These are phyloP conservation scores for Pythium brassicae DNA, from an alignment of 352 stramenopile species.

Conservation along the genomic window DNA sequence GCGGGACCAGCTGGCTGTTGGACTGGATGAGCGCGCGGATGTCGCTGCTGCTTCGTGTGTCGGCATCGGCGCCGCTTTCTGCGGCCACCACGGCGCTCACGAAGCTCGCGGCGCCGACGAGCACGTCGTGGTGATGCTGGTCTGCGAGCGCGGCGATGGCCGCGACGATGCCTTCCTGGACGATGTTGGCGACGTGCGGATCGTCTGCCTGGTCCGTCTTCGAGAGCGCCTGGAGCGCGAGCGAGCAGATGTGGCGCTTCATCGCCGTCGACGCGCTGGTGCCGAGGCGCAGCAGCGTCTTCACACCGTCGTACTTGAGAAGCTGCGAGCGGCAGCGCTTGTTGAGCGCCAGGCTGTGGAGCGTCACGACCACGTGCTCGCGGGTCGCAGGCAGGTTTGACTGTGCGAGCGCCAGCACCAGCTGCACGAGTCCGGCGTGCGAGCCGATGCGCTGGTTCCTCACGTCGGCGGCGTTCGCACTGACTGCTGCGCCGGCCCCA, in stretches of 20 bases:
- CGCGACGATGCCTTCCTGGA: conserved; percentile 65
- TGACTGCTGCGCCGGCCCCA: conserved; percentile 9
- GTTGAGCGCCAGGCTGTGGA: conserved; percentile 62
- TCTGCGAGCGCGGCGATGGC: conserved; percentile 60
- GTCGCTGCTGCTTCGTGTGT: conserved; percentile 7
- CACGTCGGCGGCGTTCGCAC: conserved; percentile 27
- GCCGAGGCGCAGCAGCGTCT: conserved; percentile 49
- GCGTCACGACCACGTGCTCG: conserved; percentile 59
- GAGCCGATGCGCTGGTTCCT: conserved; percentile 48
- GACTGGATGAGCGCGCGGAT: conserved; percentile 19
- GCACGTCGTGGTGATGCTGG: conserved; percentile 49
- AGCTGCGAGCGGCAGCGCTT: conserved; percentile 56
- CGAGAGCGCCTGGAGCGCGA: conserved; percentile 58
- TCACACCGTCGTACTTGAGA: conserved; percentile 78
- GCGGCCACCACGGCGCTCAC: conserved; percentile 13
- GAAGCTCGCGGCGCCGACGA: conserved; percentile 29
- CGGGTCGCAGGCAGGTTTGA: conserved; percentile 42
- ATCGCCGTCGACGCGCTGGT: conserved; percentile 33
- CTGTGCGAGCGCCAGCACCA: conserved; percentile 51
- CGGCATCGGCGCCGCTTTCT: no score
- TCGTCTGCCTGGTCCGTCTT: conserved; percentile 36
- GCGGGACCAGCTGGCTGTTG: conserved; percentile 29
- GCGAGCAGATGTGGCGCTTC: conserved; percentile 61
- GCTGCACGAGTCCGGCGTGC: conserved; percentile 47
- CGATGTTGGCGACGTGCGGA: conserved; percentile 50